phyloP scores from a whole-genome alignment of 2,329 filamentous ascomycete genomes.

The Calonectria crousiana region DNA sequence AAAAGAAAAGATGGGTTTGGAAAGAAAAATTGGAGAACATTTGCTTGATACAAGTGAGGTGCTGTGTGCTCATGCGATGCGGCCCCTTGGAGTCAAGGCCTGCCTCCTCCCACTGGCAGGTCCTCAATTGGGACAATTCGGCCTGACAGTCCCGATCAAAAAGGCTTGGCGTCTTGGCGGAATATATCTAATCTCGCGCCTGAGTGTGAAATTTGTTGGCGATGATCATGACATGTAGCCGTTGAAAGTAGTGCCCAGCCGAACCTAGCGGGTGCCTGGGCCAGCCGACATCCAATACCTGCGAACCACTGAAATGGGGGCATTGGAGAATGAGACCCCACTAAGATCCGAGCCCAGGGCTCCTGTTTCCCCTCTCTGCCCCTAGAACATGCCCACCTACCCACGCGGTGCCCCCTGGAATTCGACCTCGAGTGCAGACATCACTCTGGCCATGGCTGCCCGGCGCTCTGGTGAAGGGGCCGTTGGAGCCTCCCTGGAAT shows the following conservation, averaged over 20 bases:
- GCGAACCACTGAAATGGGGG: not conserved
- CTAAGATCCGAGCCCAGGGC: constrained; percentile 11
- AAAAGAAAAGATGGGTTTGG: constrained; percentile 6
- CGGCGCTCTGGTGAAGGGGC: not conserved
- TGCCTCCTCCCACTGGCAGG: not conserved
- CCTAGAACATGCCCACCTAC: constrained; percentile 12
- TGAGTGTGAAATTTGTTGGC: not conserved
- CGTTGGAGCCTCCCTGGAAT: not conserved
- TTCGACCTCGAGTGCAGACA: not conserved
- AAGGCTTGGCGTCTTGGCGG: not conserved
- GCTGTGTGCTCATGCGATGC: not conserved
- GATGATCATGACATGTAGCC: not conserved
- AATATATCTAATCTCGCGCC: not conserved
- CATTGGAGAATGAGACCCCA: constrained; percentile 10
- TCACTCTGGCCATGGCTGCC: not conserved
- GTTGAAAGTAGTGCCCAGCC: constrained; percentile 8
- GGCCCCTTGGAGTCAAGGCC: not conserved
- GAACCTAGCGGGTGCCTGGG: not conserved
- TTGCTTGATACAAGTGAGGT: not conserved
- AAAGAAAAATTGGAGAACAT: constrained; percentile 10
- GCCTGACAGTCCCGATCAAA: not conserved
- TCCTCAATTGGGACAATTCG: not conserved
- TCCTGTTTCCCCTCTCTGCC: not conserved
- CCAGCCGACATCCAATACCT: not conserved
- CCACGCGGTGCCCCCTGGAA: not conserved